A percentile compares a stretch with the other conserved stretches of the same genome.
Conservation (phyloP, 371 early-diverging fungal genomes). For the Fennellomyces sp. region DNA sequence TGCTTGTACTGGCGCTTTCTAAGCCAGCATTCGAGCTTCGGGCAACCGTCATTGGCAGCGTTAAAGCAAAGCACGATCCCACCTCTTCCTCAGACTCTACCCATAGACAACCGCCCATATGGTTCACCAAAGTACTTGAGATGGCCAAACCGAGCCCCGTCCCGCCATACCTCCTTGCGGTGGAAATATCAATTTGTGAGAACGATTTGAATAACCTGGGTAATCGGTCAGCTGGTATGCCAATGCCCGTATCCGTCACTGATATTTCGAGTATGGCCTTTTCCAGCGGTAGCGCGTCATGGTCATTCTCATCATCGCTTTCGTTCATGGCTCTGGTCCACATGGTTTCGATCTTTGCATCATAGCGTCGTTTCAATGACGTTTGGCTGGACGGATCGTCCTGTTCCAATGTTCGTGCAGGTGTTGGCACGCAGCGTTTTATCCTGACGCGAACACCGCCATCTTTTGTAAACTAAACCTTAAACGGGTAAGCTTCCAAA, state of each 20-base stretch:
- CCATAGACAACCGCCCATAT: slow-evolving; percentile 66
- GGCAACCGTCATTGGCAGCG: slow-evolving; percentile 54
- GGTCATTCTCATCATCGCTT: slow-evolving; percentile 14
- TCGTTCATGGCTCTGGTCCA: slow-evolving; percentile 18
- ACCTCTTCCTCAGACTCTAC: slow-evolving; percentile 59
- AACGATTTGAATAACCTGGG: slow-evolving; percentile 62
- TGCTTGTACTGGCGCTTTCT: slow-evolving; percentile 18
- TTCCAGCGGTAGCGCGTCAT: slow-evolving; percentile 31
- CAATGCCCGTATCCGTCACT: slow-evolving; percentile 63
- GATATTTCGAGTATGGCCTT: slow-evolving; percentile 57
- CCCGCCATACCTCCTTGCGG: slow-evolving; percentile 60
- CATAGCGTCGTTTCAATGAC: slow-evolving; percentile 62
- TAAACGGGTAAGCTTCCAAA: not conserved
- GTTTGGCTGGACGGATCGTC: slow-evolving; percentile 29
- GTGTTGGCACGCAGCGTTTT: slow-evolving; percentile 34
- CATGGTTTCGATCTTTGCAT: slow-evolving; percentile 55
- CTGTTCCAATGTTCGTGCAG: slow-evolving; percentile 15
- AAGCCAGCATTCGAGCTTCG: slow-evolving; percentile 16
- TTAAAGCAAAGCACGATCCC: slow-evolving; percentile 60
- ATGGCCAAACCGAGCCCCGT: slow-evolving; percentile 63
- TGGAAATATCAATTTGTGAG: slow-evolving; percentile 64
- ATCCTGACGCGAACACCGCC: slow-evolving; percentile 45
- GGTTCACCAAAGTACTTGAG: slow-evolving; percentile 58
- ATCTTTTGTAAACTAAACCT: slow-evolving; percentile 45
- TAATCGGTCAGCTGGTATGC: slow-evolving; percentile 61